Base-by-base conservation (phyloP, 495 filamentous ascomycete species). In the Penicillium soppii region DNA sequence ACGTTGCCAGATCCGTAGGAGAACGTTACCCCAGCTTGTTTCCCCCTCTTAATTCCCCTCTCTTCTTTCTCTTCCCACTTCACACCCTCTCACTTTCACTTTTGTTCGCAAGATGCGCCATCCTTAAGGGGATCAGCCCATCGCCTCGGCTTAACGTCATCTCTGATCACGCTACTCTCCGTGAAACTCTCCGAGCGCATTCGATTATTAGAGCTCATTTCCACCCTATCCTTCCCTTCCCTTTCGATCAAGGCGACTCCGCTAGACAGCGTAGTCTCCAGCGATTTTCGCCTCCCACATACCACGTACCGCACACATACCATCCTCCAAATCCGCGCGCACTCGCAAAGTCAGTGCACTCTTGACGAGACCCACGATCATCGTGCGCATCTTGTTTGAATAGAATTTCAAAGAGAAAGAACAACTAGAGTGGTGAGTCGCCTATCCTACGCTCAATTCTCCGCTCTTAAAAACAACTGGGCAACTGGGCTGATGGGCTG, bases 121-220 rank as follows among this genome's bases (percentile, higher is more conserved):
- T 62, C 66, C 61, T 52, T 72, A 53, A 70, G 50, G 63, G 58
- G 58, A 62, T 54, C 50, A 53, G 59, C 63, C 44, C 32, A 47
- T 26, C 29, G 12, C 19, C 4, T 10, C 30, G 29, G 43, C 43
- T 65, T 58, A 54, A 50, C 66, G 65, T 74, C 65, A 69, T 67
- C 56, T 55, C 46, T 58, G 61, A 53, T 72, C 69, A 71, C 66
- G 64, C 67, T 69, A 71, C 63, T 59, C 63, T 30, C 60, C 30
- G 57, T 41, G 56, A 43, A 60, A 53, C 49, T 44, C 21, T 42
- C 56, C 55, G 51, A 54, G 53, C 66, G 55, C 62, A 59, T 61
- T 52, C 30, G 49, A 26, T 50, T 20, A n/a, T n/a, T n/a, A n/a
- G n/a, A 27, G 25, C 25, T 27, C 25, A 5, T 27, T 27, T 27